Conservation (phyloP, 2,329 filamentous ascomycete genomes). For the Colletotrichum noveboracense region DNA sequence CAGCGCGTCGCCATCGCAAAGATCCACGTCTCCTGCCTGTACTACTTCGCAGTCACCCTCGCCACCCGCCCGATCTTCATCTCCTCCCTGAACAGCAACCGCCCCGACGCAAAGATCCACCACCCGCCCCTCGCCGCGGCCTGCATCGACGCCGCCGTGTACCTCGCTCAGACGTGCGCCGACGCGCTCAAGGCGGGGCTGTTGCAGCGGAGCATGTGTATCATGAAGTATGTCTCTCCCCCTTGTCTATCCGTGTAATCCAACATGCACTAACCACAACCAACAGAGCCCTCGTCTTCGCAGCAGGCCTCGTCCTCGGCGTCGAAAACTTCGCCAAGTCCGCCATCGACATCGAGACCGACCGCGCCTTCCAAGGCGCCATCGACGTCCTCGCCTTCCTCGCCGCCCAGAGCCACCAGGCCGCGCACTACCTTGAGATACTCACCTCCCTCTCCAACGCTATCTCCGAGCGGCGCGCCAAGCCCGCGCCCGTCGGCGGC, state of each 20-base stretch:
- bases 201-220: background rate
- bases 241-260: no score
- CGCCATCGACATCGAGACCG: slow-evolving; percentile 47
- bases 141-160: slow-evolving; percentile 43
- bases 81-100: background rate
- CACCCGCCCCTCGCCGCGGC: slow-evolving; percentile 49
- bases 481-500: slow-evolving; percentile 24
- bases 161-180: background rate
- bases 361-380: slow-evolving; percentile 54
- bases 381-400: slow-evolving; percentile 51
- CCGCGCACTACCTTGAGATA: slow-evolving; percentile 62
- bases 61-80: background rate
- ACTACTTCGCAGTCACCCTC: background rate
- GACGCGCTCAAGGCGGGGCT: background rate
- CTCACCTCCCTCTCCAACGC: slow-evolving; percentile 51
- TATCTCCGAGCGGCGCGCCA: slow-evolving; percentile 43
- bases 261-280: background rate
- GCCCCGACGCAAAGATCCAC: background rate
- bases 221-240: background rate
- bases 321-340: slow-evolving; percentile 59
- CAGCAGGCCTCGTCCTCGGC: slow-evolving; percentile 61
- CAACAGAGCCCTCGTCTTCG: slow-evolving; percentile 54
- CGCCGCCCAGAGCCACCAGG: slow-evolving; percentile 47
- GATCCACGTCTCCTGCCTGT: background rate
- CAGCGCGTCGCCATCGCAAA: background rate